phyloP scores from a whole-genome alignment of 148 eudicot genomes.

The Rhododendron ovatum region DNA sequence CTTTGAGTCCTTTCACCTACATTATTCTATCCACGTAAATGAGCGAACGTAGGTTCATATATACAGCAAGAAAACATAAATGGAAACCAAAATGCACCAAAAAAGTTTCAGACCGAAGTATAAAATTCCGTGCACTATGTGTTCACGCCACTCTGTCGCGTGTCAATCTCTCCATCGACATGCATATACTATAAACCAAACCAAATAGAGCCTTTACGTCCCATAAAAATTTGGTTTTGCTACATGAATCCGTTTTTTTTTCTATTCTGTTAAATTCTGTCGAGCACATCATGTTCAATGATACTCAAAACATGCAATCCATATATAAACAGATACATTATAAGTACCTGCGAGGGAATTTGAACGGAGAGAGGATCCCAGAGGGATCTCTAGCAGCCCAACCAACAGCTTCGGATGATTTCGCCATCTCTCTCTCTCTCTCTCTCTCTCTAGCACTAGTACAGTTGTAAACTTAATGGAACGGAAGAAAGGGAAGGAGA shows the following conservation, averaged over 20 bases:
- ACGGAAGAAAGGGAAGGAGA: background rate
- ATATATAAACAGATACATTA: background rate
- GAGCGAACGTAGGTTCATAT: background rate
- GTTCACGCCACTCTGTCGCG: background rate
- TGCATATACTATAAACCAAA: background rate
- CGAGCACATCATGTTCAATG: too few relatives aligned
- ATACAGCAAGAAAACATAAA: background rate
- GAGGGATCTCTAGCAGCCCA: slow-evolving; percentile 59
- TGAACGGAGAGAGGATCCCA: slow-evolving; percentile 53
- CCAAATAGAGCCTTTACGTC: background rate
- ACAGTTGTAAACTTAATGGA: background rate
- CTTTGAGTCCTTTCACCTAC: background rate
- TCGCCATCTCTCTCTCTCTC: slow-evolving; percentile 19
- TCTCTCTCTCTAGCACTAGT: background rate
- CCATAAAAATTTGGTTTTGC: background rate
- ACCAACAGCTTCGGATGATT: slow-evolving; percentile 41
- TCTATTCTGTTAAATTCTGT: too few relatives aligned
- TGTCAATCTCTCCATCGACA: background rate
- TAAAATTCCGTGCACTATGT: background rate
- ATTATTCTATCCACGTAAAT: background rate
- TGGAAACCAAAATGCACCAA: background rate
- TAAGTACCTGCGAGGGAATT: slow-evolving; percentile 51
- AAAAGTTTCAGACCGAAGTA: background rate
- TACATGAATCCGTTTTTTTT: background rate
- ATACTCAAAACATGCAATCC: too few relatives aligned